Percentiles rank a stretch among this genome's conserved stretches.
Conservation (phyloP, 2,329 filamentous ascomycete species). For the Aspergillus texensis region DNA sequence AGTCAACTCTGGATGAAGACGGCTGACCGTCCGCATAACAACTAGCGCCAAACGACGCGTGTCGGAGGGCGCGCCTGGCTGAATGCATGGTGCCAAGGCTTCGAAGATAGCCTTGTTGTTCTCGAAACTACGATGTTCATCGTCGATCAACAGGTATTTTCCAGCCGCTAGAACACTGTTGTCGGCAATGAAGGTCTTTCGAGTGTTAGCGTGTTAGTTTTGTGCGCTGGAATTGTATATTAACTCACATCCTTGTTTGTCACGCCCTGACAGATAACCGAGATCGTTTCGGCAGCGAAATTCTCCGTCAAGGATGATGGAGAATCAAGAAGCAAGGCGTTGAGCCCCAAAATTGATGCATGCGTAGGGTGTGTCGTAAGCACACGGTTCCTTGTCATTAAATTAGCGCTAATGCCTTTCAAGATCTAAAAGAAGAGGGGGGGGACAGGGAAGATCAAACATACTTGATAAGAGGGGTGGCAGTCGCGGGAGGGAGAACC, state of each 20-base stretch:
- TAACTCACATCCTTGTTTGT: slow-evolving; percentile 70
- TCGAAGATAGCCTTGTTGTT: slow-evolving; percentile 78
- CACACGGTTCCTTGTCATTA: slow-evolving; percentile 70
- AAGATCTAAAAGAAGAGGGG: background rate
- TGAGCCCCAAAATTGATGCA: slow-evolving; percentile 81
- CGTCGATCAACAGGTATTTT: slow-evolving; percentile 77
- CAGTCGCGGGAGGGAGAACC: slow-evolving; percentile 75
- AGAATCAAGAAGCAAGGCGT: slow-evolving; percentile 83
- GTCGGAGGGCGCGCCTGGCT: slow-evolving; percentile 77
- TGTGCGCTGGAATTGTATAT: background rate
- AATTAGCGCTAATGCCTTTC: slow-evolving; percentile 27
- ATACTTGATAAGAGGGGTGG: slow-evolving; percentile 61
- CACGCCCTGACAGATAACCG: slow-evolving; percentile 80
- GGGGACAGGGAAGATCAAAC: slow-evolving; percentile 14
- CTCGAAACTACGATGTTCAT: slow-evolving; percentile 66
- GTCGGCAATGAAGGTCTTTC: slow-evolving; percentile 77
- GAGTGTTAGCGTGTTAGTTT: slow-evolving; percentile 18
- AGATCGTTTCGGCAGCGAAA: slow-evolving; percentile 72
- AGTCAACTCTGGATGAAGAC: slow-evolving; percentile 76
- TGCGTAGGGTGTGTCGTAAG: slow-evolving; percentile 74
- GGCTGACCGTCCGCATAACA: slow-evolving; percentile 80
- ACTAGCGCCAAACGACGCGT: slow-evolving; percentile 85
- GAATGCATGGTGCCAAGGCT: slow-evolving; percentile 72
- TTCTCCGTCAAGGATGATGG: slow-evolving; percentile 68
- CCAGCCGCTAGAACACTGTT: slow-evolving; percentile 88